Percentiles rank a stretch among this genome's conserved stretches.
phyloP scores from a whole-genome alignment of 345 rosid genomes.

The Ceriops zippeliana region DNA sequence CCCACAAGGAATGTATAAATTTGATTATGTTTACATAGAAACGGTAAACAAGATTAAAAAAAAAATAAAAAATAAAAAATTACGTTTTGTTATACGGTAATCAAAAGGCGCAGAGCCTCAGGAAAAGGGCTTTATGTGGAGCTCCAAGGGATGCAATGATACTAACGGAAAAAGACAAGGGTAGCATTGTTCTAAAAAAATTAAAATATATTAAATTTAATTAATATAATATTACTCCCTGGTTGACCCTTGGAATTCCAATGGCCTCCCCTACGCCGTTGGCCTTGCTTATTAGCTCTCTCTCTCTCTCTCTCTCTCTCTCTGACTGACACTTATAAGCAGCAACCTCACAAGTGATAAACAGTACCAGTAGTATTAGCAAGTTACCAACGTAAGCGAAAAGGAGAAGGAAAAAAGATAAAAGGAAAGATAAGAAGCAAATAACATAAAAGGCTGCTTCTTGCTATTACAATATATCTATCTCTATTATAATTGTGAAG shows the following conservation, averaged over 20 bases:
- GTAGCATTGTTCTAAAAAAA: slow-evolving; percentile 22
- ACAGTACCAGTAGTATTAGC: slow-evolving; percentile 1
- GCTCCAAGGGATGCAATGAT: slow-evolving; percentile 8
- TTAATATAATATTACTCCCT: slow-evolving; percentile 17
- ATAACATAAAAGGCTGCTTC: neutral
- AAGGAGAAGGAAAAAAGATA: slow-evolving; percentile 12
- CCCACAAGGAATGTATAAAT: no score
- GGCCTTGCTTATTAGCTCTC: slow-evolving; percentile 38
- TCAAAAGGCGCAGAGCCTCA: neutral
- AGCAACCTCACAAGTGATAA: neutral
- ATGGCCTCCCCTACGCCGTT: slow-evolving; percentile 99
- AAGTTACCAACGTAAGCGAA: slow-evolving; percentile 37
- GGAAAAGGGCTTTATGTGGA: neutral
- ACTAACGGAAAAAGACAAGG: slow-evolving; percentile 26
- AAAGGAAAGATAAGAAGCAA: neutral
- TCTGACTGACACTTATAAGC: no score
- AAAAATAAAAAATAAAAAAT: neutral
- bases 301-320: no score
- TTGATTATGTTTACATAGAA: no score
- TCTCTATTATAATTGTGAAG: slow-evolving; percentile 2
- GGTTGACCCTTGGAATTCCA: slow-evolving; percentile 91
- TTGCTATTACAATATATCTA: neutral
- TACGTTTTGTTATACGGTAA: slow-evolving; percentile 4
- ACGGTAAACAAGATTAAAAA: no score
- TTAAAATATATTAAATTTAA: no score